Evolutionary conservation across 345 rosid genomes (phyloP).

Genomic region (Clausena lansium): DNA sequence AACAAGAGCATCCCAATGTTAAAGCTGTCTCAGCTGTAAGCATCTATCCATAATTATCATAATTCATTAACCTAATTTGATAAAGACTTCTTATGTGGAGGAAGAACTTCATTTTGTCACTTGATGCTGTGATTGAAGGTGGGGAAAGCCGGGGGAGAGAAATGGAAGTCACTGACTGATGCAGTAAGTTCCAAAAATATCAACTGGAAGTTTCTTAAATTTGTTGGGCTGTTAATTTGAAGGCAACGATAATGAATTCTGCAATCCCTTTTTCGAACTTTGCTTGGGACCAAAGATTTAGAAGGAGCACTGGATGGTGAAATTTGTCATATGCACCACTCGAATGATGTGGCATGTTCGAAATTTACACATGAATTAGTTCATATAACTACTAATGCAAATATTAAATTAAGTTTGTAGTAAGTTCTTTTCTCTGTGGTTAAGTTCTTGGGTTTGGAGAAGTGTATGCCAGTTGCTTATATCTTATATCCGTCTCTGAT

Average conservation of each 20-base stretch:
- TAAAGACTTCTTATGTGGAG: not conserved
- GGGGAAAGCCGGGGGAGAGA: slow-evolving; percentile 58
- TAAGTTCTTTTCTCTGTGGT: slow-evolving; percentile 16
- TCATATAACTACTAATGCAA: slow-evolving; percentile 10
- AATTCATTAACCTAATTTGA: not conserved
- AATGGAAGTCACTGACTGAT: slow-evolving; percentile 48
- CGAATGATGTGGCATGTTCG: slow-evolving; percentile 1
- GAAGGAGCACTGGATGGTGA: slow-evolving; percentile 6
- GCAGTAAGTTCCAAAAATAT: slow-evolving; percentile 27
- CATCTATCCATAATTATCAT: not conserved
- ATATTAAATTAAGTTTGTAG: slow-evolving; percentile 2
- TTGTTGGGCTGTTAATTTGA: not conserved
- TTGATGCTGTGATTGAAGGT: slow-evolving; percentile 36
- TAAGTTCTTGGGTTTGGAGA: not conserved
- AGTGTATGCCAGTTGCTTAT: not conserved
- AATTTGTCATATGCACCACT: slow-evolving; percentile 7
- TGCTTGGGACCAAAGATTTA: slow-evolving; percentile 5
- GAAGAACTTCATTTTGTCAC: slow-evolving; percentile 2
- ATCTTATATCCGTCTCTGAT: not conserved
- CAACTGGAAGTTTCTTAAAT: not conserved
- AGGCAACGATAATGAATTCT: not conserved
- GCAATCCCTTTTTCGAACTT: not conserved
- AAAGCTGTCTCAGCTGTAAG: slow-evolving; percentile 55
- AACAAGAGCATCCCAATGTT: slow-evolving; percentile 47
- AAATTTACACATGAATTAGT: slow-evolving; percentile 8